phyloP scores from a whole-genome alignment of 441 rosid genomes.

The Aleurites moluccanus region DNA sequence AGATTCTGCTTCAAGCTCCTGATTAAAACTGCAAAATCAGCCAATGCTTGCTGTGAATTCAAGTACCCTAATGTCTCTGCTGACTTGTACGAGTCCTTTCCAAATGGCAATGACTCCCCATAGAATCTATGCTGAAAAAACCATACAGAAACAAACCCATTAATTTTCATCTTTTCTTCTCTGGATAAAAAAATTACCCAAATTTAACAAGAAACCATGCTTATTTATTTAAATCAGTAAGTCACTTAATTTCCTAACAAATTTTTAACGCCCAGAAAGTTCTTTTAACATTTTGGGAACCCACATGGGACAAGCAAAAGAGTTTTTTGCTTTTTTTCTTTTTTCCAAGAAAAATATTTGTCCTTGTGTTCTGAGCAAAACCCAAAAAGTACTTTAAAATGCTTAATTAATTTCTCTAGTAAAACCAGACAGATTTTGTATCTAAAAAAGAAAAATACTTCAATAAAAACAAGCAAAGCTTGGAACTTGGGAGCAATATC shows the following conservation, averaged over 20 bases:
- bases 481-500: constrained; percentile 78
- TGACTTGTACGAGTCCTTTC: constrained; percentile 52
- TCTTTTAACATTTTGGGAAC: background rate
- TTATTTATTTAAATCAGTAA: background rate
- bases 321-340: background rate
- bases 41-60: constrained; percentile 75
- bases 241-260: background rate
- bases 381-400: background rate
- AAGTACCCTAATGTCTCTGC: constrained; percentile 64
- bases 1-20: constrained; percentile 72
- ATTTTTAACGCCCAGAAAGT: background rate
- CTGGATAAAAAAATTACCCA: background rate
- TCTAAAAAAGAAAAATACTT: constrained; percentile 34
- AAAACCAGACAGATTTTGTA: background rate
- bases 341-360: background rate
- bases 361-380: constrained; percentile 2
- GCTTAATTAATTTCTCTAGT: background rate
- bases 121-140: constrained; percentile 63
- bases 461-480: constrained; percentile 74
- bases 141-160: constrained; percentile 18
- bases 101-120: constrained; percentile 70
- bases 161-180: background rate
- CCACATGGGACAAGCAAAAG: background rate
- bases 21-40: constrained; percentile 66
- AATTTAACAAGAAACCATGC: background rate